Percentiles rank a stretch among this genome's conserved stretches.
phyloP scores from a whole-genome alignment of 177 flowering plant species.

The Vitis hybrid region DNA sequence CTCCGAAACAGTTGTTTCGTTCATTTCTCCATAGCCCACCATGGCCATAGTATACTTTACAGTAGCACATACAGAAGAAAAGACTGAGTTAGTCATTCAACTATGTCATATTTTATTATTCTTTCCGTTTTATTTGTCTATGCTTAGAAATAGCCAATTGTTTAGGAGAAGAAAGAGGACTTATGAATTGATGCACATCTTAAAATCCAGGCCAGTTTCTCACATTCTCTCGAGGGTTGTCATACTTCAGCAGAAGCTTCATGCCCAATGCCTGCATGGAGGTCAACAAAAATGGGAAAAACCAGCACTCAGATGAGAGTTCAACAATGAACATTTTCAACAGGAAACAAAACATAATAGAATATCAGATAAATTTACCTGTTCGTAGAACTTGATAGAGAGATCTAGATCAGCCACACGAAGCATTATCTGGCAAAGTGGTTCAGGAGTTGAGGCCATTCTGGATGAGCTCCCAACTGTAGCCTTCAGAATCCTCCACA shows the following conservation, averaged over 20 bases:
- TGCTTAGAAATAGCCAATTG: background rate
- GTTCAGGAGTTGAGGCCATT: conserved; percentile 4
- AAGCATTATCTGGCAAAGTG: conserved; percentile 3
- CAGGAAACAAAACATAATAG: background rate
- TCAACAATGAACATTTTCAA: background rate
- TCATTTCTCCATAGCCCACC: conserved; percentile 2
- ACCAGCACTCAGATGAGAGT: background rate
- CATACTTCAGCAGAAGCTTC: background rate
- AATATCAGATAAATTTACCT: background rate
- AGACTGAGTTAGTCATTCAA: background rate
- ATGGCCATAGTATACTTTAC: conserved; percentile 7
- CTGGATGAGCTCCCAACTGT: conserved; percentile 6
- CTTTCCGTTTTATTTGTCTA: background rate
- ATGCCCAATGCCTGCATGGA: conserved; percentile 9
- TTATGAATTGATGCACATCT: too few relatives aligned
- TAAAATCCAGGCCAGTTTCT: too few relatives aligned
- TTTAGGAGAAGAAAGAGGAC: too few relatives aligned
- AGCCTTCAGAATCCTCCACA: conserved; percentile 5
- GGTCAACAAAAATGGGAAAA: background rate
- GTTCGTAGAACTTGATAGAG: conserved; percentile 2
- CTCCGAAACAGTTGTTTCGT: conserved; percentile 2
- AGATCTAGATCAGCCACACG: background rate
- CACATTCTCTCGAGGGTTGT: conserved; percentile 2
- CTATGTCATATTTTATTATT: background rate
- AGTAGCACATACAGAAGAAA: background rate